Evolutionary conservation across 1,139 yeast species (phyloP), one percentile per base, ranked within the genome.

Genomic region (Meyerozyma sp.): DNA sequence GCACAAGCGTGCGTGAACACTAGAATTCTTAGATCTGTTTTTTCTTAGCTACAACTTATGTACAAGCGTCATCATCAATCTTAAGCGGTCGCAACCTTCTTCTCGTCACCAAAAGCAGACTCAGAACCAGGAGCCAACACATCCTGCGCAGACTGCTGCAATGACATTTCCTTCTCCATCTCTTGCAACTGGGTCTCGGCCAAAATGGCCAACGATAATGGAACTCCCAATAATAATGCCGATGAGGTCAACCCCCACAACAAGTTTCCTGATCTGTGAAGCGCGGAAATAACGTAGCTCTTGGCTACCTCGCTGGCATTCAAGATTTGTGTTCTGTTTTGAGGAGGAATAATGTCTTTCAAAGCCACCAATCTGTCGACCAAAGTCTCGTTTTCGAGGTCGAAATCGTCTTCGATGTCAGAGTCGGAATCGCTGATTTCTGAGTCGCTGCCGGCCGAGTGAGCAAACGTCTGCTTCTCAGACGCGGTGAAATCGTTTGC

Each of bases 111-210:
- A 63, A 75, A 75, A 14, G 81, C 81, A 50, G 70, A 69, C 59
- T 77, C 82, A 40, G 84, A 79, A 48, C 88, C 87, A 50, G 91
- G 85, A 43, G 94, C 90, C 58, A 87, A 73, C 42, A 88, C 82
- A 52, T 85, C 94, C 60, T 83, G 88, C 32, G 94, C 88, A 49
- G 88, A 84, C 67, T 86, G 90, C 63, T 85, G 91, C 62, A 89
- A 75, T 55, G 85, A 82, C 77, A 90, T 83, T 62, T 89, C 95
- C 73, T 87, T 88, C 73, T 91, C 97, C 85, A 89, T 80, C 70
- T 91, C 97, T 63, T 83, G 82, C 62, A 91, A 78, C 71, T 91
- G 97, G 59, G 90, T 93, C 73, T 91, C 98, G 49, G 91, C 82
- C 58, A 91, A 77, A 54, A 91, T 86, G 43, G 96, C 87, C 60